A percentile compares a stretch with the other conserved stretches of the same genome.
These are phyloP conservation scores for Rozella allomycis DNA, from an alignment of 371 early-diverging fungal species.

Conservation along the genomic window DNA sequence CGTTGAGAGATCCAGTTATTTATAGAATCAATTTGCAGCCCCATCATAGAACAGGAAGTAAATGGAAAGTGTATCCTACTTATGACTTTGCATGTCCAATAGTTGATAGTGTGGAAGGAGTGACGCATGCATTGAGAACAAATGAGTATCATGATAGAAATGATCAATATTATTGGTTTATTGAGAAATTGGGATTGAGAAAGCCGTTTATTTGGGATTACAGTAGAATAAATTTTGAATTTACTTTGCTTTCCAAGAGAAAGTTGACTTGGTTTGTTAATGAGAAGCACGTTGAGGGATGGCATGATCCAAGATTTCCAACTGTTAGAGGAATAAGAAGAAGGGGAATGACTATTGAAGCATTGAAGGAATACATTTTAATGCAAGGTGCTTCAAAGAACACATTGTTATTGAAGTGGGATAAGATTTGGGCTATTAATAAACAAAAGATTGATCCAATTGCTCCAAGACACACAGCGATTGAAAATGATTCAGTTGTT, in stretches of 20 bases:
- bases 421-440: constrained; percentile 99
- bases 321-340: constrained; percentile 96
- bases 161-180: constrained; percentile 95
- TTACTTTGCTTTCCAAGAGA: constrained; percentile 97
- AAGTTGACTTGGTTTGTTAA: constrained; percentile 96
- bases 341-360: constrained; percentile 95
- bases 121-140: constrained; percentile 92
- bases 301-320: constrained; percentile 99
- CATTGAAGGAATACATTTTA: constrained; percentile 88
- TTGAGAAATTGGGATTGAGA: constrained; percentile 67
- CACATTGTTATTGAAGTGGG: constrained; percentile 88
- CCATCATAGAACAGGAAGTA: constrained; percentile 75
- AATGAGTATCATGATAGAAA: constrained; percentile 99
- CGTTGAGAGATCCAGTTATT: constrained; percentile 97
- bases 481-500: constrained; percentile 38
- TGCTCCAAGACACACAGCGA: constrained; percentile 75
- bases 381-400: constrained; percentile 98
- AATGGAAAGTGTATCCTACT: constrained; percentile 96
- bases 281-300: constrained; percentile 67
- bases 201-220: constrained; percentile 83
- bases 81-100: constrained; percentile 99
- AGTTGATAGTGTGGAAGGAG: constrained; percentile 94
- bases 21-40: constrained; percentile 85
- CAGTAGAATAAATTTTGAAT: constrained; percentile 92
- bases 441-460: constrained; percentile 91